A percentile compares a stretch with the other conserved stretches of the same genome.
These are phyloP conservation scores for Nemania serpens DNA, from an alignment of 2,329 filamentous ascomycete genomes.

Conservation along the genomic window DNA sequence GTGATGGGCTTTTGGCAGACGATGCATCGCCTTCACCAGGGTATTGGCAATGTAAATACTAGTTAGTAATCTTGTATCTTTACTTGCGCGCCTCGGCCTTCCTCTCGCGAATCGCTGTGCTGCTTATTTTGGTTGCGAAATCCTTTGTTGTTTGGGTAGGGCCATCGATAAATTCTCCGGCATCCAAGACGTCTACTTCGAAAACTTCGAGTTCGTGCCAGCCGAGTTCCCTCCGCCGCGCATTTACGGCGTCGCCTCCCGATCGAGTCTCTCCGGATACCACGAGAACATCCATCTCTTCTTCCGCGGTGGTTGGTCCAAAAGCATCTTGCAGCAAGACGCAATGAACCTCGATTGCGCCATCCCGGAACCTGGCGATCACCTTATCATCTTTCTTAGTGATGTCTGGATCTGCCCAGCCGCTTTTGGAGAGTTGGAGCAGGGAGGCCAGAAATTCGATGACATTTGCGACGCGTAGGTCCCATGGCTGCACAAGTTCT, in stretches of 20 bases:
- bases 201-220: constrained; percentile 80
- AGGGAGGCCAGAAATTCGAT: constrained; percentile 74
- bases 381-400: constrained; percentile 50
- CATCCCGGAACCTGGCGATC: constrained; percentile 61
- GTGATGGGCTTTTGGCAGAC: constrained; percentile 22
- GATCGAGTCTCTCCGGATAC: constrained; percentile 86
- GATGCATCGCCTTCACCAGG: neutral
- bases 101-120: constrained; percentile 74
- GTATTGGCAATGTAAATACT: neutral
- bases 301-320: constrained; percentile 86
- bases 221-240: constrained; percentile 74
- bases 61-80: neutral
- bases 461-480: constrained; percentile 69
- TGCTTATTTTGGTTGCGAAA: constrained; percentile 88
- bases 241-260: constrained; percentile 84
- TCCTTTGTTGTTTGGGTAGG: constrained; percentile 57
- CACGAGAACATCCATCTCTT: constrained; percentile 77
- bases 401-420: constrained; percentile 49
- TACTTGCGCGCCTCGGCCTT: constrained; percentile 38
- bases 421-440: constrained; percentile 49
- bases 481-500: constrained; percentile 81
- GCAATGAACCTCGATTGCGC: constrained; percentile 70
- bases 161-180: constrained; percentile 57
- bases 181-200: constrained; percentile 86
- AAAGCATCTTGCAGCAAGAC: constrained; percentile 87